Evolutionary conservation across 495 filamentous ascomycete genomes (phyloP), one percentile per base, ranked within the genome.

Genomic region (Melanomma pulvis-pyrius): DNA sequence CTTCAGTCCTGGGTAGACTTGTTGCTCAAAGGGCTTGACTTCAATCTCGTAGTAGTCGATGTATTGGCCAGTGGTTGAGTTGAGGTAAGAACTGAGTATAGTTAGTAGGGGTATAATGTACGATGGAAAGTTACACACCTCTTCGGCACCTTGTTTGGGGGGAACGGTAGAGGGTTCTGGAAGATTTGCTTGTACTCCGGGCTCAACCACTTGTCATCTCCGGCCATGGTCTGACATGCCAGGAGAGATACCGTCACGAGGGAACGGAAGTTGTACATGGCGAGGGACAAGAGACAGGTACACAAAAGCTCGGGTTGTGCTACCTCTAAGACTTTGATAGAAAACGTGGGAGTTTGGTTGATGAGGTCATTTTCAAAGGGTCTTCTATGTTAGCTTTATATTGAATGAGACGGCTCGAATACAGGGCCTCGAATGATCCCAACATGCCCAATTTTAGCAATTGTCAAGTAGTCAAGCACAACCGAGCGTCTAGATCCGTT

Each of bases 11-110:
- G 81, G 81, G 57, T 83, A 86, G 13, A 83, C 71, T 52, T 79
- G 73, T 25, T 78, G 59, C 25, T 76, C 66, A 69, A 84, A 82
- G 0, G 72, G 19, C 53, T 78, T 78, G 67, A 85, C 80, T 22
- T 78, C 74, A 24, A 82, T 71, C 65, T 83, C 77, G 62, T 84
- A 86, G 59, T 78, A 82, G 59, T 80, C 73, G 26, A 81, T 73
- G 26, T 53, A 65, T 73, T 77, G 28, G 54, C 68, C 59, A 7
- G 70, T 74, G 21, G 71, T 68, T 6, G 41, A 50, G 34, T 67
- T 73, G 15, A 28, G 48, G 51, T 70, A 73, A n/a, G 50, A 53
- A 25, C 72, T 74, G 41, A 53, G 19, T 29, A 30, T 44, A 17
- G 51, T 69, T 48, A 71, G 34, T 24, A 34, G 30, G 41, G n/a